These are phyloP conservation scores for Neopestalotiopsis sp. DNA, from an alignment of 2,329 filamentous ascomycete species.

Conservation along the genomic window DNA sequence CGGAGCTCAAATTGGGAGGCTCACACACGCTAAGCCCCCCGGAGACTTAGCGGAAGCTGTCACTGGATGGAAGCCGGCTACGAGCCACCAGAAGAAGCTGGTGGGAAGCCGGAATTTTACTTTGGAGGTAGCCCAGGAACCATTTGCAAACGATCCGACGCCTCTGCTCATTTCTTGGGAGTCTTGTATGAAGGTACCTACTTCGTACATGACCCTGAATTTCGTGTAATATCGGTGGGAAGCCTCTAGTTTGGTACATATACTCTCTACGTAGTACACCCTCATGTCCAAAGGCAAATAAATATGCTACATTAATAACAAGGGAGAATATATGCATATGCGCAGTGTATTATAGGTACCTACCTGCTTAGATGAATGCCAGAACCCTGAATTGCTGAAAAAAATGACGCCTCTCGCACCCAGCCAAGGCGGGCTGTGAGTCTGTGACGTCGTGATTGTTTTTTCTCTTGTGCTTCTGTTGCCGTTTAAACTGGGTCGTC, in stretches of 20 bases:
- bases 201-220: background rate
- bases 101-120: background rate
- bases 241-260: background rate
- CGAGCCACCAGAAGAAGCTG: background rate
- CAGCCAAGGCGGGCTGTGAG: conserved; percentile 1
- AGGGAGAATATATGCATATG: background rate
- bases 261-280: background rate
- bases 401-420: background rate
- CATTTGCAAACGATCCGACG: background rate
- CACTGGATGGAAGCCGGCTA: background rate
- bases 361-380: background rate
- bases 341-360: background rate
- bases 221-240: background rate
- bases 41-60: background rate
- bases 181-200: background rate
- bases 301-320: background rate
- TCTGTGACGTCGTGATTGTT: background rate
- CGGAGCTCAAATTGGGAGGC: background rate
- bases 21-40: conserved; percentile 2
- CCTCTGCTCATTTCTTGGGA: background rate
- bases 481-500: background rate
- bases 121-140: conserved; percentile 3
- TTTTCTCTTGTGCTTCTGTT: background rate
- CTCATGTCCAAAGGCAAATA: background rate
- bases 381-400: background rate